Evolutionary conservation across 2,329 filamentous ascomycete species (phyloP), one percentile per base, ranked within the genome.

Genomic region (Neonectria coccinea): DNA sequence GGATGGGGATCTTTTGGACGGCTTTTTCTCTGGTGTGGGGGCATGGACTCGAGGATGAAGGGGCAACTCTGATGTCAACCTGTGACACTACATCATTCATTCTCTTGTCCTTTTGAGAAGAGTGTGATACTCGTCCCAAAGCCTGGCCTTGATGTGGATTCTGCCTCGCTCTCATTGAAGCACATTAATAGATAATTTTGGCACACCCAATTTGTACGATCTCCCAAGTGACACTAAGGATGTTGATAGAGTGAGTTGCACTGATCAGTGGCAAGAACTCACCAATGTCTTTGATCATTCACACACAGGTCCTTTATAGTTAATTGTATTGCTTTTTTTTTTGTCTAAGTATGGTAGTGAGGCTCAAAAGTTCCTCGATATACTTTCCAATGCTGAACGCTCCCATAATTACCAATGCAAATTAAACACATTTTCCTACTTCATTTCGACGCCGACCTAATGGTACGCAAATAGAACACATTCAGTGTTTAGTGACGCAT

Each of bases 401-500:
- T 29, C 39, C 39, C 11, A 3, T 25, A 22, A 45, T 11, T 39
- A 55, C 18, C 42, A 44, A 47, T 41, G 25, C 33, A 45, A 47
- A 56, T 4, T 48, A 54, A 47, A 39, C 16, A 59, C 25, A 58
- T 50, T 20, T 51, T 54, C 47, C 18, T 20, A 20, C 33, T 63
- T 45, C 48, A 33, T 33, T 60, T 52, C 42, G 73, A 73, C 70
- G 64, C 71, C 68, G 41, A 9, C 33, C 6, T 39, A 22, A 42
- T 11, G 25, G 36, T 51, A 20, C 42, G 56, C 29, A 8, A n/a
- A 22, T 11, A 51, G 9, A 25, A 59, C 41, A 10, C 36, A 52
- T 27, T 9, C 2, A 16, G n/a, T 14, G 9, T 45, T 70, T 70
- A 83, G 14, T 78, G 75, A 41, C 75, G 79, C 90, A 93, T 93